These are phyloP conservation scores for Podospora bellae-mahoneyi DNA, from an alignment of 495 filamentous ascomycete species.

Conservation along the genomic window DNA sequence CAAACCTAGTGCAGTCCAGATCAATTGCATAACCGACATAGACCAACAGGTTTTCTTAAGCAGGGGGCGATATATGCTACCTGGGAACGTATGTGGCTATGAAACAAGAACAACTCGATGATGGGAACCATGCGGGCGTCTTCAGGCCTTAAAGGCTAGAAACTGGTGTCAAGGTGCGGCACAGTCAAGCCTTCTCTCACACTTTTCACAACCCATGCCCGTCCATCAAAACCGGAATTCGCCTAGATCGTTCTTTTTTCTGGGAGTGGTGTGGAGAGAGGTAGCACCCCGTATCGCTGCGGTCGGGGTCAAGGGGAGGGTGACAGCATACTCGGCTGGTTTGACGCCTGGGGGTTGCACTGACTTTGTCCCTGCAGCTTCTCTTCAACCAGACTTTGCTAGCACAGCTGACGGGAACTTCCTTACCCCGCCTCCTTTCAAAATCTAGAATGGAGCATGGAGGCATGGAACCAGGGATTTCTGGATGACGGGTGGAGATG, in stretches of 20 bases:
- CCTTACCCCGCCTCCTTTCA: not conserved
- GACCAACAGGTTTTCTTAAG: too few relatives aligned
- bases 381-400: not conserved
- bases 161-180: not conserved
- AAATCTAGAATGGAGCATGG: not conserved
- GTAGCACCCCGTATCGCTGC: not conserved
- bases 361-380: not conserved
- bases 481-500: not conserved
- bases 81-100: not conserved
- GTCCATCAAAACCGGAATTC: not conserved
- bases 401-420: not conserved
- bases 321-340: not conserved
- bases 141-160: not conserved
- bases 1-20: not conserved
- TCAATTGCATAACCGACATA: not conserved
- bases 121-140: not conserved
- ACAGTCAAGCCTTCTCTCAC: not conserved
- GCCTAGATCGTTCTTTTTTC: not conserved
- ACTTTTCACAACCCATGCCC: not conserved
- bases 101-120: not conserved
- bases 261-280: not conserved
- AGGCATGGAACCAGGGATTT: not conserved
- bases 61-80: not conserved
- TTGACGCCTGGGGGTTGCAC: not conserved
- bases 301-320: not conserved